These are phyloP conservation scores for Paxillus ammoniavirescens DNA, from an alignment of 768 basidiomycete genomes.

Conservation along the genomic window DNA sequence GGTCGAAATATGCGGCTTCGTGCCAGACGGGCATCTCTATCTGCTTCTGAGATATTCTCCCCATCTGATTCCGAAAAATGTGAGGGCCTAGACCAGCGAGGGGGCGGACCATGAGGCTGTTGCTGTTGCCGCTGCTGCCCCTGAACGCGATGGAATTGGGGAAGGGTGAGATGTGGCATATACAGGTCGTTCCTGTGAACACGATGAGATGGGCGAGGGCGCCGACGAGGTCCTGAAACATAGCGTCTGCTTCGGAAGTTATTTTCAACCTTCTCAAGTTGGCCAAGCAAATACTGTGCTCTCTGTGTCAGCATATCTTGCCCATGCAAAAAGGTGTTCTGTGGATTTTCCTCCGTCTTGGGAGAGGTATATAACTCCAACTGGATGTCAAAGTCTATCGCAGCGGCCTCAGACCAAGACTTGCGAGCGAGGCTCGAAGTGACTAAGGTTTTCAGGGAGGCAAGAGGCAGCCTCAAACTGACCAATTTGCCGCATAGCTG, in stretches of 20 bases:
- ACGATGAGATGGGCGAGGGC: conserved; percentile 7
- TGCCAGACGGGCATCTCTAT: conserved; percentile 73
- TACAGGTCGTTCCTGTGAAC: conserved; percentile 52
- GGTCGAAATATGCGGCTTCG: conserved; percentile 53
- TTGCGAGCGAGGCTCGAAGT: conserved; percentile 36
- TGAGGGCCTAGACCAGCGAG: conserved; percentile 22
- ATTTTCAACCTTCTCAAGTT: conserved; percentile 17
- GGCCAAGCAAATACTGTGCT: conserved; percentile 50
- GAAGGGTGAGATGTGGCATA: conserved; percentile 38
- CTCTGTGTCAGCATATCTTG: conserved; percentile 75
- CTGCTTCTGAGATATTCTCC: conserved; percentile 58
- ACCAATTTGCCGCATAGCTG: conserved; percentile 62
- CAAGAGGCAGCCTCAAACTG: conserved; percentile 54
- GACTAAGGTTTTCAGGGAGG: conserved; percentile 50
- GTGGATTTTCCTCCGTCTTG: conserved; percentile 54
- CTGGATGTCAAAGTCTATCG: conserved; percentile 49
- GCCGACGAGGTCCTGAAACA: background rate
- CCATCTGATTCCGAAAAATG: conserved; percentile 63
- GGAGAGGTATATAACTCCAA: conserved; percentile 67
- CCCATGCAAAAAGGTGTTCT: conserved; percentile 61
- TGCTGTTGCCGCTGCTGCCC: conserved; percentile 5
- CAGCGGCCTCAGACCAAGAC: conserved; percentile 68
- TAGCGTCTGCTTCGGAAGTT: background rate
- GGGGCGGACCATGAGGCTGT: conserved; percentile 5
- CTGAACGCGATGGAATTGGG: conserved; percentile 17